Evolutionary conservation across 1,139 yeast species (phyloP), one percentile per base, ranked within the genome.

Genomic region (Suhomyces panamericanus): DNA sequence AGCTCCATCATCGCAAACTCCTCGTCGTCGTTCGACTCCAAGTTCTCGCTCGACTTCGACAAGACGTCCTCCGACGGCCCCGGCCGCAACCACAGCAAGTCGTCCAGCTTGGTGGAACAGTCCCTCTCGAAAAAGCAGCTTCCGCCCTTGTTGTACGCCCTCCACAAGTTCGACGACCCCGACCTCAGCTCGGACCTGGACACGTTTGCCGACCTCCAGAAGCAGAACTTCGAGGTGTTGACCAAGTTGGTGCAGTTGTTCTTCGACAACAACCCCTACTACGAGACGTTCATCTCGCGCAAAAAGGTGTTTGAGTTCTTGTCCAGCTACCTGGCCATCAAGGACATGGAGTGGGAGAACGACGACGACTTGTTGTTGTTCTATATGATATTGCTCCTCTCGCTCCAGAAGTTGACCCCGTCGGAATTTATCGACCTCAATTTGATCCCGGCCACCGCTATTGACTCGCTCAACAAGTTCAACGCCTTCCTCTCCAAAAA

Each of bases 331-430:
- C 59, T 61, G 12, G 32, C 52, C 2, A 60, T 69, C 28, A 60
- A 61, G 17, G 70, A 67, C 39, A 61, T 66, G 46, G 67, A 63
- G 35, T 76, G 82, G 81, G 77, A 73, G 44, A 64, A 73, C 48
- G 78, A 76, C 49, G 81, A 77, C 55, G 81, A 77, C 46, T 57
- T 78, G 50, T 61, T 78, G 32, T 60, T 77, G 36, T 59, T 77
- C 31, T 64, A 73, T 41, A 74, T 75, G 74, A 64, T 78, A 15
- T 55, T 78, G 27, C 62, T 75, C 10, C 58, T 75, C 10, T 59
- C 75, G 13, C 52, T 76, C 28, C 67, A 72, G 46, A 65, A 77
- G 40, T 51, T 75, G 27, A 66, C 70, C 3, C 74, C 76, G 35
- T 67, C 52, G 39, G 67, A 58, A 47, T 63, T 55, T 60, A 67